Base-by-base conservation (phyloP, 495 filamentous ascomycete genomes). In the Trichoderma virens region DNA sequence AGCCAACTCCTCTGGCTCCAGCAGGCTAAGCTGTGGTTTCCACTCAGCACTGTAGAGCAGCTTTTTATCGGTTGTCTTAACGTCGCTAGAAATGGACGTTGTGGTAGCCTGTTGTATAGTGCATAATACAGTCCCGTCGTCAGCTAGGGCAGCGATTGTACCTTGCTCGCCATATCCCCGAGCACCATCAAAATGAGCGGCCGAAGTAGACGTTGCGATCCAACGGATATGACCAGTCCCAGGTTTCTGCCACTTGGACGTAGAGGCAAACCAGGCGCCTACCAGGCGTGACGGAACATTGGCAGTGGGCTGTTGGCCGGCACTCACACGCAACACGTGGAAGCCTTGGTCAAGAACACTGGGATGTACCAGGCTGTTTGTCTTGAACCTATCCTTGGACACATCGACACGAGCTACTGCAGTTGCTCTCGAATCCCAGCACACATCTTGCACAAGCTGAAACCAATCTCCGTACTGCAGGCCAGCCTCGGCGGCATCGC, bases 311-410 rank as follows among this genome's bases (percentile, higher is more conserved):
- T 65, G 65, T 28, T 64, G 27, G 5, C 60, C 62, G 9, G 70
- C 67, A 30, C 65, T 68, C 4, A 67, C 69, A n/a, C 64, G 64
- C 14, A 73, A 31, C 11, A 69, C 65, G 2, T 81, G 79, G 63
- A 80, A 72, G 6, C 68, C 70, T 7, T 68, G 68, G 67, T 80
- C 78, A 1, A 81, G 68, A 31, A 75, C 64, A 0, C 69, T 68
- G 3, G 78, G 78, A 43, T 80, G 78, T 35, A 80, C 71, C 54
- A 74, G 65, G 20, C 70, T 71, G 11, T 64, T 63, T 2, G 71
- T 68, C 62, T 70, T 64, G 61, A 70, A 64, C 23, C 67, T 63
- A 30, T 67, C 35, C 1, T 59, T 34, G 30, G 64, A 23, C 23
- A 69, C 56, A 47, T 71, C 66, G 39, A 74, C 67, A 28, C 66